Base-by-base conservation (phyloP, 345 rosid genomes). In the Brassica juncea region DNA sequence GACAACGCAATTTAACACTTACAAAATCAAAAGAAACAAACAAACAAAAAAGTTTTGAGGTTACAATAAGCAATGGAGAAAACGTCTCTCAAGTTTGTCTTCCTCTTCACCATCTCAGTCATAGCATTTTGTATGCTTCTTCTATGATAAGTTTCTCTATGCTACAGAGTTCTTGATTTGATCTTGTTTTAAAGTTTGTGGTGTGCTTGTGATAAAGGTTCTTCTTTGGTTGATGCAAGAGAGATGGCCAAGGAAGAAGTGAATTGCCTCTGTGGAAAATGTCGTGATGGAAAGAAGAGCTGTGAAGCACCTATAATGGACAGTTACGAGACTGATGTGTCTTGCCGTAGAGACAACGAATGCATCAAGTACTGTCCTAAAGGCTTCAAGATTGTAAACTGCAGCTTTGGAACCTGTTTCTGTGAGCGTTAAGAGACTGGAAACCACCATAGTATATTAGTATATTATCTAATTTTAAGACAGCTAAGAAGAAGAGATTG, bases 321-420 rank as follows among this genome's bases (percentile, higher is more conserved):
- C 52, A 4, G 8, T 65, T 39, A 37, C 34, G 77, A 66, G 82
- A 72, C 77, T 68, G 34, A 72, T 58, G 68, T 6, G 10, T 61
- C 34, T 60, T 79, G 82, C 39, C 66, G 6, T 54, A 32, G 11
- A 67, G 79, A 74, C 11, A 37, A 0, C 0, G 79, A 80, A 0
- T 80, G 82, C 66, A 37, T 68, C 58, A 9, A 79, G 65, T 60
- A 32, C 58, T 73, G 82, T 68, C 82, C 68, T 57, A 79, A 34
- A 8, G 64, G 34, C 2, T 79, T 54, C 78, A 72, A 44, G 70
- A 78, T 72, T 72, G 68, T 78, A 0, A 72, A 79, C 63, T 78
- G 82, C 16, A 78, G 58, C 32, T 72, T 66, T 44, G 68, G 77
- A 66, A 72, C 69, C 0, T 79, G 82, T 79, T 72, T 79, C 69